phyloP scores from a whole-genome alignment of 208 protist species.

The Vickermania spadyakhi region DNA sequence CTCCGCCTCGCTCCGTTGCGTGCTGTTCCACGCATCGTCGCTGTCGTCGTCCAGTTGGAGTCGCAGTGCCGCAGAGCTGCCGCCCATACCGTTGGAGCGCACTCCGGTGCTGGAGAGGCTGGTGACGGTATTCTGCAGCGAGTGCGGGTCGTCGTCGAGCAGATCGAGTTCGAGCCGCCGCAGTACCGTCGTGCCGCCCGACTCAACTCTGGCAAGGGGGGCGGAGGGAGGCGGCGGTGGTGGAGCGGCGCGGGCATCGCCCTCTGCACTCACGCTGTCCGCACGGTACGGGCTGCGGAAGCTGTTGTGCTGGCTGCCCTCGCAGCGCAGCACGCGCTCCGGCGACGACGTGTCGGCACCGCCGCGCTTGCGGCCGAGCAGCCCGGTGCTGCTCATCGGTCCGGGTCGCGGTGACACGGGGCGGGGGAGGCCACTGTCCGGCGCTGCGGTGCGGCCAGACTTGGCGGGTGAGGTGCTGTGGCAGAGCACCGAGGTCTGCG shows the following conservation, averaged over 20 bases:
- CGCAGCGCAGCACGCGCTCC: conserved; percentile 4
- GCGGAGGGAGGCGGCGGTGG: not conserved
- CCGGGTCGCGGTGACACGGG: too few relatives aligned
- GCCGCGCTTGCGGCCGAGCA: not conserved
- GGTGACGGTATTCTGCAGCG: too few relatives aligned
- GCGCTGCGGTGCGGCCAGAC: conserved; percentile 13
- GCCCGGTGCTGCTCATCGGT: too few relatives aligned
- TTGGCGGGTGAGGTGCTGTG: too few relatives aligned
- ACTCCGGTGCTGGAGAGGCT: too few relatives aligned
- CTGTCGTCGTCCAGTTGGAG: not conserved
- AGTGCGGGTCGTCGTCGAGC: too few relatives aligned
- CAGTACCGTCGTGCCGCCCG: too few relatives aligned
- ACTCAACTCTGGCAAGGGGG: not conserved
- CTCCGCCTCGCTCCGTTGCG: conserved; percentile 17
- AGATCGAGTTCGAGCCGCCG: too few relatives aligned
- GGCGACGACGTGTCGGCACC: not conserved
- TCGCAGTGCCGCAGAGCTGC: too few relatives aligned
- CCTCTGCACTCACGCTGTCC: not conserved
- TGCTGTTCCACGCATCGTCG: not conserved
- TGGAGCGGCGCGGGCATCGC: not conserved
- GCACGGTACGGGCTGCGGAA: conserved; percentile 1
- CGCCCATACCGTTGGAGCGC: too few relatives aligned
- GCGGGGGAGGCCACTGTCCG: not conserved
- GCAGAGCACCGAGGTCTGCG: conserved; percentile 63
- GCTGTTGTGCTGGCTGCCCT: conserved; percentile 2